A percentile compares a stretch with the other conserved stretches of the same genome.
These are phyloP conservation scores for Roridomyces roridus DNA, from an alignment of 768 basidiomycete genomes.

Conservation along the genomic window DNA sequence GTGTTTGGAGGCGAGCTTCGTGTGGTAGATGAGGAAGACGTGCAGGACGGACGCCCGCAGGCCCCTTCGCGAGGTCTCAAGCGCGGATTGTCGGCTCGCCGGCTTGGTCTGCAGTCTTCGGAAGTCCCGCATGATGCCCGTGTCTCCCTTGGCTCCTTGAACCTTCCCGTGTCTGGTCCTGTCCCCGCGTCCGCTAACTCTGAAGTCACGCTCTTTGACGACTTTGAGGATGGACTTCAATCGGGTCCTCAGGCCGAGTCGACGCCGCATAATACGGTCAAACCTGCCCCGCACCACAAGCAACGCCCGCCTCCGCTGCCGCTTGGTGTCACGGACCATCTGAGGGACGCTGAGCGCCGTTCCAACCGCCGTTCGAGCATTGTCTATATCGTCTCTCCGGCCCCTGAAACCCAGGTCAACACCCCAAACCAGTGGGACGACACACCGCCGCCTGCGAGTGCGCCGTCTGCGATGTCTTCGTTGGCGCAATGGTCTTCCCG, in stretches of 20 bases:
- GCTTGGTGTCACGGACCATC: constrained; percentile 35
- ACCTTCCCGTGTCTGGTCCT: constrained; percentile 31
- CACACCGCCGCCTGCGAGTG: constrained; percentile 29
- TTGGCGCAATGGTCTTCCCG: constrained; percentile 56
- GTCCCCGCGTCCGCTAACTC: constrained; percentile 63
- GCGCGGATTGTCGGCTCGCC: constrained; percentile 50
- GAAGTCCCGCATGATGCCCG: constrained; percentile 60
- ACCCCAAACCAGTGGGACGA: constrained; percentile 10
- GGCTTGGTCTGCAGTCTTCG: constrained; percentile 51
- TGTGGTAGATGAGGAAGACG: constrained; percentile 49
- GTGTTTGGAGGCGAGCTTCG: constrained; percentile 53
- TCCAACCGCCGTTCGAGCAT: constrained; percentile 60
- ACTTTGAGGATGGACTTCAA: constrained; percentile 51
- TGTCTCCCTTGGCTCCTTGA: constrained; percentile 51
- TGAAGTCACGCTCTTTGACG: constrained; percentile 62
- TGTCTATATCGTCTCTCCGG: constrained; percentile 51
- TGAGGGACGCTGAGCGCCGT: constrained; percentile 14
- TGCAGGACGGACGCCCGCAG: constrained; percentile 24
- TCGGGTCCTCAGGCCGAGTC: constrained; percentile 64
- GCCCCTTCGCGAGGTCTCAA: constrained; percentile 9
- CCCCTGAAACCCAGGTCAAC: constrained; percentile 28
- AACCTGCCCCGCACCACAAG: constrained; percentile 32
- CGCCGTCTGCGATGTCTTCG: constrained; percentile 42
- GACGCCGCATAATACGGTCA: constrained; percentile 63
- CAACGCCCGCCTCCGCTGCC: constrained; percentile 42